Base-by-base conservation (phyloP, 164 flowering plant species). In the Stephania yunnanensis region DNA sequence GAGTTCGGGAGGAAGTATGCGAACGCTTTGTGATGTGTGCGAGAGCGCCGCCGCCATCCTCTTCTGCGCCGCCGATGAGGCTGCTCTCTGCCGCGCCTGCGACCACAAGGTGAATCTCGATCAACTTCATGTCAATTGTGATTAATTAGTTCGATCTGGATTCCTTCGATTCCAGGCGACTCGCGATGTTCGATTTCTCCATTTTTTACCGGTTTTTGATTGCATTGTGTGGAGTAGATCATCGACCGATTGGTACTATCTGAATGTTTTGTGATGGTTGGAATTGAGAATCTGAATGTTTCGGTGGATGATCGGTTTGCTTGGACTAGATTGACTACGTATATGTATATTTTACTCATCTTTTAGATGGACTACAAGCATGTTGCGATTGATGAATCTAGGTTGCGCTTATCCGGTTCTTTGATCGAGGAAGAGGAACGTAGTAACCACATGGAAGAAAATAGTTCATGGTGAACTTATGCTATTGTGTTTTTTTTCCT, bases 51-150 rank as follows among this genome's bases (percentile, higher is more conserved):
- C 91, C 22, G 94, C 97, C 30, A 81, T 85, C 45, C 85, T 87
- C 72, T 91, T 91, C 83, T 91, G 96, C 50, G 91, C 96, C 46
- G 94, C 96, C 29, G 96, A 91, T 73, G 96, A 91, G 81, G 96
- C 96, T 13, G 93, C 96, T 69, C 92, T 91, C 46, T 91, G 96
- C 76, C 82, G 77, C 69, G 44, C 89, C 76, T 91, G 96, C 73
- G 93, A 91, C 71, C 87, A 86, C 15, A 88, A 90, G 89, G 92
- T 88, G 3, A 7, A 66, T 11, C 53, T 4, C 1, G 3, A 36
- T 36, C 42, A 36, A 36, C 42, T 19, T 30, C 31, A 58, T 58
- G 64, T 61, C 3, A 19, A 19, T 50, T 15, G 12, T 50, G 0
- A 10, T 8, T 7, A 8, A 5, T 61, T 22, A 5, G 25, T 61